Conservation (phyloP, 2,329 filamentous ascomycete species). For the Talaromyces sp. region DNA sequence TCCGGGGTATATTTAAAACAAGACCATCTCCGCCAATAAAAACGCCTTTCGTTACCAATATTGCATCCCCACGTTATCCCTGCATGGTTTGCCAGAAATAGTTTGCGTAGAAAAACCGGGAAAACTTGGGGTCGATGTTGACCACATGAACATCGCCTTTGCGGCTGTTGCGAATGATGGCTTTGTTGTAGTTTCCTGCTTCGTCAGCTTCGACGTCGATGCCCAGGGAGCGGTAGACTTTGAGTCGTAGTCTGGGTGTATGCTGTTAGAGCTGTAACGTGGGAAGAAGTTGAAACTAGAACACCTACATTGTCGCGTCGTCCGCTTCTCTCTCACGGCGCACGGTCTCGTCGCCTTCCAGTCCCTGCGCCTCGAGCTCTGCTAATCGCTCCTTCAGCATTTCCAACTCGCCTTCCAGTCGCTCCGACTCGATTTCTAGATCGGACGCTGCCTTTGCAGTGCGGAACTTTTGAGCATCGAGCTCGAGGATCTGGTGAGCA, state of each 20-base stretch:
- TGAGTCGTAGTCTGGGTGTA: constrained; percentile 62
- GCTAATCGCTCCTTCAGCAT: constrained; percentile 70
- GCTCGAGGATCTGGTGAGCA: constrained; percentile 74
- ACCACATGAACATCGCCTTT: constrained; percentile 93
- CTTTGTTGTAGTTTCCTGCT: constrained; percentile 77
- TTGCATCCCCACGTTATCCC: constrained; percentile 15
- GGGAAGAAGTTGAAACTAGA: background rate
- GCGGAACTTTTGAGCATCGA: constrained; percentile 92
- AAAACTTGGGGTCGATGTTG: constrained; percentile 90
- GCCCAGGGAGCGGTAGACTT: constrained; percentile 84
- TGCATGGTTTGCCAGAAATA: constrained; percentile 91
- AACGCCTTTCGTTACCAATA: background rate
- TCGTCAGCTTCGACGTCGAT: constrained; percentile 82
- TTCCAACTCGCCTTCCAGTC: constrained; percentile 72
- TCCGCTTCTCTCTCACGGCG: constrained; percentile 49
- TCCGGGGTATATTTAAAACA: constrained; percentile 2
- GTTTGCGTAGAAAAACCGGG: constrained; percentile 85
- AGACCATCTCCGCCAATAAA: background rate
- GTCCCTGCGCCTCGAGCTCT: constrained; percentile 79
- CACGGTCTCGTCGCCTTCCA: constrained; percentile 62
- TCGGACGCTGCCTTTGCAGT: constrained; percentile 88
- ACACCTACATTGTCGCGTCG: constrained; percentile 41
- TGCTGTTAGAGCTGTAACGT: background rate
- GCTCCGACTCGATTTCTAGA: constrained; percentile 89
- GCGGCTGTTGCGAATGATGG: constrained; percentile 75